Conservation (phyloP, 495 filamentous ascomycete genomes). For the Neurospora sp. region DNA sequence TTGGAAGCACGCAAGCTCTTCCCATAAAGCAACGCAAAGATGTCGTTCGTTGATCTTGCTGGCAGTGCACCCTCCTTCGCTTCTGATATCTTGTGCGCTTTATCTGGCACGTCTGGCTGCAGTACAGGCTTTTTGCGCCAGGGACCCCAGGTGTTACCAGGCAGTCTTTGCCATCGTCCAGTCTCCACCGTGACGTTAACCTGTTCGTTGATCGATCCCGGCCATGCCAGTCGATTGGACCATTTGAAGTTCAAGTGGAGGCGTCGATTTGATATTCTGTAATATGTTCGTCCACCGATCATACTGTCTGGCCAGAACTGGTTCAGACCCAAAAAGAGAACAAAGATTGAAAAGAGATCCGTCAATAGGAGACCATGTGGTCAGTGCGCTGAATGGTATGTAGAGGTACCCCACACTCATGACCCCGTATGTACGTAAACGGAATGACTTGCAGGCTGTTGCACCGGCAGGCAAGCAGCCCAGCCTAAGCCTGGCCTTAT, state of each 20-base stretch:
- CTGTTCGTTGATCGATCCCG: neutral
- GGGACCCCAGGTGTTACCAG: neutral
- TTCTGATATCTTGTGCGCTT: neutral
- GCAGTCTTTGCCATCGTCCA: neutral
- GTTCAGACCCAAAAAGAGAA: neutral
- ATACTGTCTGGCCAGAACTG: neutral
- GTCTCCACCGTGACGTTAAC: neutral
- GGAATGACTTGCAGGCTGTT: neutral
- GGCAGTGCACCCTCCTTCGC: neutral
- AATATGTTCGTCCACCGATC: neutral
- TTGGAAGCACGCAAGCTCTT: neutral
- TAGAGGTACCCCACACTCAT: neutral
- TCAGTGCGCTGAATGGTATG: neutral
- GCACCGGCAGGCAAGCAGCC: neutral
- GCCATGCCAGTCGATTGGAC: neutral
- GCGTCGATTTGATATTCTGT: neutral
- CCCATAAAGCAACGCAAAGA: neutral
- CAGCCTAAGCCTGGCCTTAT: neutral
- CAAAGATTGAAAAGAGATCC: neutral
- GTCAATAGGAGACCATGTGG: neutral
- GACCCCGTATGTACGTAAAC: neutral
- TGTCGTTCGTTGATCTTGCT: neutral
- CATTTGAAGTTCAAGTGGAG: neutral
- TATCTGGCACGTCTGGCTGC: neutral
- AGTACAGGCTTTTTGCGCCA: neutral